A percentile compares a stretch with the other conserved stretches of the same genome.
Conservation (phyloP, 192 early-diverging fungal species). For the Thamnidium elegans region DNA sequence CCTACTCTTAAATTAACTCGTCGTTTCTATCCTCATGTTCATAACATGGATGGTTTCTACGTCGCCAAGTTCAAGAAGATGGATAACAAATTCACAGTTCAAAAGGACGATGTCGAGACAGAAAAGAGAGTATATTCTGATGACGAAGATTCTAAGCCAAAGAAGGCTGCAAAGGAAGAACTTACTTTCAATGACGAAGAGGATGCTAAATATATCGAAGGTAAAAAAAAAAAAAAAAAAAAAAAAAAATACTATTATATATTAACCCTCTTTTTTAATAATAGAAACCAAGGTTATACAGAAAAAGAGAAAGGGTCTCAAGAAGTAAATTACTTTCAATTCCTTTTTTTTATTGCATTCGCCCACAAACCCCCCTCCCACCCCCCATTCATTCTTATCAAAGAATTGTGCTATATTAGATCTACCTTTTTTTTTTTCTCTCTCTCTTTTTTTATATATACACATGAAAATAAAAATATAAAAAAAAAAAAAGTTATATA, state of each 20-base stretch:
- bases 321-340: slow-evolving; percentile 11
- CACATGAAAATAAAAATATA: slow-evolving; percentile 1
- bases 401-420: too few relatives aligned
- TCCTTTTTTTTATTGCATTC: neutral
- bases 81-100: slow-evolving; percentile 73
- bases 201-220: slow-evolving; percentile 55
- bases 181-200: slow-evolving; percentile 60
- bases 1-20: slow-evolving; percentile 76
- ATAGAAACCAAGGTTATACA: slow-evolving; percentile 15
- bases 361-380: neutral
- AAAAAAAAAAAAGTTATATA: slow-evolving; percentile 10
- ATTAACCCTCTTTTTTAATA: neutral
- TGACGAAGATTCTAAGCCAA: slow-evolving; percentile 26
- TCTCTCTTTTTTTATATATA: slow-evolving; percentile 1
- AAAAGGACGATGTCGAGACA: slow-evolving; percentile 36
- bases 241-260: too few relatives aligned
- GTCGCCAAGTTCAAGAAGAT: slow-evolving; percentile 97
- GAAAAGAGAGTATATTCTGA: slow-evolving; percentile 41
- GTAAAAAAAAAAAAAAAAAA: too few relatives aligned
- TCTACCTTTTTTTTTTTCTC: neutral
- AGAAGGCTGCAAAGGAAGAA: slow-evolving; percentile 38
- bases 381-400: too few relatives aligned
- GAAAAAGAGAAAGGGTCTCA: slow-evolving; percentile 19
- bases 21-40: slow-evolving; percentile 94
- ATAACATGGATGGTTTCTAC: slow-evolving; percentile 99